phyloP scores from a whole-genome alignment of 1,284 basidiomycete species.

The Ceratobasidium sp. region DNA sequence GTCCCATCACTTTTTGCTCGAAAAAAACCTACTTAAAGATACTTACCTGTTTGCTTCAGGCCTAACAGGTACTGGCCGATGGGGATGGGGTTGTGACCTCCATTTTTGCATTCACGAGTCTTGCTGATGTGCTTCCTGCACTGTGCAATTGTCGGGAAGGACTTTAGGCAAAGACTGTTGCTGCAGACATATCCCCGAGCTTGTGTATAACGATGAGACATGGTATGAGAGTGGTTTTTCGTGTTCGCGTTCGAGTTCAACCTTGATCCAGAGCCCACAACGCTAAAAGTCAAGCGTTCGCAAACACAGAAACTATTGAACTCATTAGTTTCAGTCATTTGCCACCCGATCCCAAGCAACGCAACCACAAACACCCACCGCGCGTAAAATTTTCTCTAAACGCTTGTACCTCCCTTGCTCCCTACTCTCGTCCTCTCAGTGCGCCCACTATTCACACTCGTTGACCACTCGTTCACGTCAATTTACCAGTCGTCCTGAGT shows the following conservation, averaged over 20 bases:
- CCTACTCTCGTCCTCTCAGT: too few species aligned
- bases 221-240: conserved; percentile 47
- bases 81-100: background rate
- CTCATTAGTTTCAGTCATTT: background rate
- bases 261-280: background rate
- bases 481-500: too few species aligned
- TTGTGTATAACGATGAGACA: background rate
- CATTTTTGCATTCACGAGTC: background rate
- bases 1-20: too few species aligned
- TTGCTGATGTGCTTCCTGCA: background rate
- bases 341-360: background rate
- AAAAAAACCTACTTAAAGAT: too few species aligned
- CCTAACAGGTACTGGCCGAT: background rate
- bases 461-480: background rate
- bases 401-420: conserved; percentile 50
- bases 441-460: background rate
- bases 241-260: background rate
- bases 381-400: background rate
- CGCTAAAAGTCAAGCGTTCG: background rate
- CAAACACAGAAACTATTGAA: background rate
- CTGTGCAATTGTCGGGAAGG: background rate
- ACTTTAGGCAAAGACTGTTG: background rate
- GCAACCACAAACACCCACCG: conserved; percentile 51
- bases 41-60: background rate
- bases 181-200: background rate